Base-by-base conservation (phyloP, 2,329 filamentous ascomycete species). In the Corniculantispora saksenae region DNA sequence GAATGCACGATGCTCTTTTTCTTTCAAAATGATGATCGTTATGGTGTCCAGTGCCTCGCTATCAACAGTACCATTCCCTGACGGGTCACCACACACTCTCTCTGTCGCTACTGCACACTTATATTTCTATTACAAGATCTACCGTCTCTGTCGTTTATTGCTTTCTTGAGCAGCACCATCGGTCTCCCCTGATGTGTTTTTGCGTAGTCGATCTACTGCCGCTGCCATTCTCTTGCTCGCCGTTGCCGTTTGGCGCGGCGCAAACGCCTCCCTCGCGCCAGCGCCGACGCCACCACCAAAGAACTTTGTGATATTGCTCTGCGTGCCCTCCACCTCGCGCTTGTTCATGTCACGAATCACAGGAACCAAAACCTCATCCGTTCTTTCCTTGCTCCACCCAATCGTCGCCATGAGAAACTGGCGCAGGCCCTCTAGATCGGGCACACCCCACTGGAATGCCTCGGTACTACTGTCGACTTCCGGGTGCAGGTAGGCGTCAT, bases 291-390 rank as follows among this genome's bases (percentile, higher is more conserved):
- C 79, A 0, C 94, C 94, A 15, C 88, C 86, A 75, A 98, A 97
- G 76, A 89, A 99, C 27, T 89, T 84, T n/a, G 95, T 99, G 69
- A 99, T 97, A 71, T 99, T 99, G 66, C 89, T 89, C 81, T 99
- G 95, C 21, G 94, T 98, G 8, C 95, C 95, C 79, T 98, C 95
- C 32, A 88, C 84, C 69, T 92, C 91, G 47, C 95, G 85, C 4
- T 88, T 86, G 75, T 98, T 98, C 91, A 99, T 97, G 73, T 99
- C 95, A 64, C 89, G 86, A 68, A 99, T 95, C 1, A 99, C 96
- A 0, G 95, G 95, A 1, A 99, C 92, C 1, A 99, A 85, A 2
- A 99, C 91, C 77, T 99, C 95, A 72, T 99, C 95, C 0, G 94
- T 98, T 9, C 93, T 84, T 76, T 98, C 94, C 75, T 91, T 89